Conservation (phyloP, 495 filamentous ascomycete genomes). For the Neurospora terricola region DNA sequence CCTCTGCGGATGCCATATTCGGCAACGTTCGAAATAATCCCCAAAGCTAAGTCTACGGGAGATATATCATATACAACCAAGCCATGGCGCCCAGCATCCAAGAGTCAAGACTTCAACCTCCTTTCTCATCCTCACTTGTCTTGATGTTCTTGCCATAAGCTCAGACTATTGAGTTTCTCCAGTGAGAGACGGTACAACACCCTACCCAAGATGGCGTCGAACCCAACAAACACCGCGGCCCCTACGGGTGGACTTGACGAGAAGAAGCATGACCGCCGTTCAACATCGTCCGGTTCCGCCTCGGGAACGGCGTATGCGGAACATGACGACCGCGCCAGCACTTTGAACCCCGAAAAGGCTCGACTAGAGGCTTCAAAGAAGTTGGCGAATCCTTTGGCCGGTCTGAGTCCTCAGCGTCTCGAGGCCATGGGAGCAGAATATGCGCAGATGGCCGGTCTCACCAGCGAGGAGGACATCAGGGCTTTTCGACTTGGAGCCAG, state of each 20-base stretch:
- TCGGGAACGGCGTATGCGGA: background rate
- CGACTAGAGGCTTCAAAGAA: constrained; percentile 24
- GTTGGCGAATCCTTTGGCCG: constrained; percentile 62
- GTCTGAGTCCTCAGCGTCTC: constrained; percentile 49
- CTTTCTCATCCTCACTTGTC: background rate
- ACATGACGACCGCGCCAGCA: background rate
- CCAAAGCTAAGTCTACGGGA: background rate
- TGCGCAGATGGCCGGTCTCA: constrained; percentile 51
- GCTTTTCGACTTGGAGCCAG: constrained; percentile 67
- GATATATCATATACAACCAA: background rate
- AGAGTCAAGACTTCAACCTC: background rate
- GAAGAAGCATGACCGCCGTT: constrained; percentile 1
- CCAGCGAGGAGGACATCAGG: constrained; percentile 52
- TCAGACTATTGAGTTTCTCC: background rate
- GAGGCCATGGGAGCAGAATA: constrained; percentile 55
- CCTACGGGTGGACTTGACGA: background rate
- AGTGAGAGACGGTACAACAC: background rate
- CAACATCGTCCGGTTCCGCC: background rate
- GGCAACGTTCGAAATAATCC: background rate
- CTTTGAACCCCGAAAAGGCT: background rate
- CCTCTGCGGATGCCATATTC: background rate
- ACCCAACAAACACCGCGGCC: background rate
- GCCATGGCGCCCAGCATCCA: background rate
- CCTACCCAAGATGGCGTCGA: background rate
- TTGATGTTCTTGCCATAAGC: background rate